Conservation (phyloP, 139 green algal genomes). For the Desmodesmus armatus region DNA sequence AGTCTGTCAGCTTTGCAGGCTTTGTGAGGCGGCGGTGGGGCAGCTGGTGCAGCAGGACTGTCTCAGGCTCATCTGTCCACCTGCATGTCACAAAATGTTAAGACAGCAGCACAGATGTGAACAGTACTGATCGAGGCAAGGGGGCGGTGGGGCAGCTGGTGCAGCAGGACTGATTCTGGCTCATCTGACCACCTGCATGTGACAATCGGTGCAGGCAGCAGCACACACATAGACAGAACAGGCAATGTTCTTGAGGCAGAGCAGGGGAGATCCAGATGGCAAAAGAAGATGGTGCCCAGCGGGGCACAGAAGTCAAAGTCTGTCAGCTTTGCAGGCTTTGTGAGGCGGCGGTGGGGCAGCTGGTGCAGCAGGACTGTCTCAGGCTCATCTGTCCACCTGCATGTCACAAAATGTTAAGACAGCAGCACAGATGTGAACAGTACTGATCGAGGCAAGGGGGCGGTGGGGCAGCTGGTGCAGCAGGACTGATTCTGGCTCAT, state of each 20-base stretch:
- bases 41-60: background rate
- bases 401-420: too few relatives aligned
- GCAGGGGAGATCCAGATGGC: background rate
- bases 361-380: background rate
- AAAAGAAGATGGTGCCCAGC: too few relatives aligned
- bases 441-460: too few relatives aligned
- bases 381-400: background rate
- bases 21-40: background rate
- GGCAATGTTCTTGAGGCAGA: background rate
- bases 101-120: too few relatives aligned
- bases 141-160: background rate
- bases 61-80: background rate
- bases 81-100: too few relatives aligned
- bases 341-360: background rate
- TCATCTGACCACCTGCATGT: background rate
- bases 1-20: too few relatives aligned
- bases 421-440: too few relatives aligned
- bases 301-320: background rate
- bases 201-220: background rate
- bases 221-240: background rate
- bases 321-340: too few relatives aligned
- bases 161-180: background rate
- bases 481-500: background rate
- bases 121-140: too few relatives aligned
- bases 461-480: background rate